phyloP scores from a whole-genome alignment of 169 alveolate species.

The Eimeria necatrix region DNA sequence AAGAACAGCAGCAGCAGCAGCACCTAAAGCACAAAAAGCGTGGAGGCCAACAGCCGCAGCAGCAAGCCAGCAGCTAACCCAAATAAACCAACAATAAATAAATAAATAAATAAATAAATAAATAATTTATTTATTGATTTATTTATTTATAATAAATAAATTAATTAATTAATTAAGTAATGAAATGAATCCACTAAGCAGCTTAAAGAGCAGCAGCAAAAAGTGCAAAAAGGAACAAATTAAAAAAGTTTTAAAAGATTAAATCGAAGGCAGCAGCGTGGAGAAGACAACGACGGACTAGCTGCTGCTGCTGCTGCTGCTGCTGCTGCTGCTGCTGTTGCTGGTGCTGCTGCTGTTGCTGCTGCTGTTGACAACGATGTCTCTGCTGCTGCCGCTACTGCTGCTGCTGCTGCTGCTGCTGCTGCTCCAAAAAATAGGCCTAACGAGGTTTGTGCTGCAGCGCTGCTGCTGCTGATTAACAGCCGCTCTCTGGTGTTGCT shows the following conservation, averaged over 20 bases:
- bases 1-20: no score
- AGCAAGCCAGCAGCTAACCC: background rate
- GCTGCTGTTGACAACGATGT: background rate
- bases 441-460: background rate
- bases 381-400: background rate
- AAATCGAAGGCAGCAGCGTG: no score
- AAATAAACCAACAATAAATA: background rate
- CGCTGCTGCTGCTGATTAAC: background rate
- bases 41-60: no score
- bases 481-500: background rate
- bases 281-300: background rate
- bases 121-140: no score
- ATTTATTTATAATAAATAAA: no score
- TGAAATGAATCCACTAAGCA: background rate
- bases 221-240: background rate
- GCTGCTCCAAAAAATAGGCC: background rate
- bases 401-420: slow-evolving; percentile 21
- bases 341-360: background rate
- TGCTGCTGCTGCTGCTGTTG: slow-evolving; percentile 7
- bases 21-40: no score
- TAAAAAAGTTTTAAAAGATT: no score
- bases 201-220: background rate
- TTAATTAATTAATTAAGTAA: no score
- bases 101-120: no score
- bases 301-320: background rate